Evolutionary conservation across 257 asterid species (phyloP).

Genomic region (Gynochthodes officinalis): DNA sequence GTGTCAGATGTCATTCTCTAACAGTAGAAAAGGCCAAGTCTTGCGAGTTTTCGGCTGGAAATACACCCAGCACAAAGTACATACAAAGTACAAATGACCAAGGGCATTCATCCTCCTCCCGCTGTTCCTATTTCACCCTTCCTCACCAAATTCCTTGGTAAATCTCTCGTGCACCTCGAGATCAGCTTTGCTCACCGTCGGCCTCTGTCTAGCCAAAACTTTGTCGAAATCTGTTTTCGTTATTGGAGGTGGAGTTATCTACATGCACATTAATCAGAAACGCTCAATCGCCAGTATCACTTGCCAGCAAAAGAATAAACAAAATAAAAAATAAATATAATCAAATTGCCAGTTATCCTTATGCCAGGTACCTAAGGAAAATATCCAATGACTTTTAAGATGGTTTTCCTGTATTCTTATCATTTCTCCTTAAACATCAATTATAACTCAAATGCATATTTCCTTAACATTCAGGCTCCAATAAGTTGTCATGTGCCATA

Average conservation of each 20-base stretch:
- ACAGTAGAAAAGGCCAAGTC: slow-evolving; percentile 13
- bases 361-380: background rate
- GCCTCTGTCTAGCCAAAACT: slow-evolving; percentile 85
- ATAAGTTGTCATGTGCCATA: background rate
- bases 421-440: background rate
- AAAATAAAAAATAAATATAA: background rate
- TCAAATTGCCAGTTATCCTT: background rate
- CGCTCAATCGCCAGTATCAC: background rate
- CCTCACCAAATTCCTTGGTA: slow-evolving; percentile 93
- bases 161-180: slow-evolving; percentile 93
- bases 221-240: slow-evolving; percentile 81
- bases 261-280: slow-evolving; percentile 20
- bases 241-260: slow-evolving; percentile 94
- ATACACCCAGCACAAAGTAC: slow-evolving; percentile 3
- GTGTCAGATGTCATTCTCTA: slow-evolving; percentile 3
- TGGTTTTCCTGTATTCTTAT: background rate
- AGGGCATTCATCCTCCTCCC: background rate
- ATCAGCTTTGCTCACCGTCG: slow-evolving; percentile 92
- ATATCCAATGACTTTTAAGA: background rate
- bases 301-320: background rate
- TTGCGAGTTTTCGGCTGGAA: background rate
- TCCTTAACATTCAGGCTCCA: background rate
- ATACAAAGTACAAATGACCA: slow-evolving; percentile 30
- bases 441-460: background rate
- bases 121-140: slow-evolving; percentile 55